Evolutionary conservation across 1,284 basidiomycete species (phyloP).

Genomic region (Sparassis latifolia): DNA sequence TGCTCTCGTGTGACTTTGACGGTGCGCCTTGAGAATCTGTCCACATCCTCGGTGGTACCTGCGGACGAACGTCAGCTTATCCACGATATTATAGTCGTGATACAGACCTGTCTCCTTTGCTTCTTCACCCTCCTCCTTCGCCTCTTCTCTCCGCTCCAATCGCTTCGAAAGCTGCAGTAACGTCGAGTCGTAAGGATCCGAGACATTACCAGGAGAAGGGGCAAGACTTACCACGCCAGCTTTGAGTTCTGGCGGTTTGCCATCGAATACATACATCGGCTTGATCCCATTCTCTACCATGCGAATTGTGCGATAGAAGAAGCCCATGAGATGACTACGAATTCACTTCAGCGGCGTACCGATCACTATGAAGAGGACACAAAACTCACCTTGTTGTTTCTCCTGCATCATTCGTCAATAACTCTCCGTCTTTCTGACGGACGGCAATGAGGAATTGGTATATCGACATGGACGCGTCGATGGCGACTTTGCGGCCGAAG

Average conservation of each 20-base stretch:
- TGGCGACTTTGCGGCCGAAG: conserved; percentile 96
- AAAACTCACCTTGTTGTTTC: conserved; percentile 78
- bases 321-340: conserved; percentile 91
- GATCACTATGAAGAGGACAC: too few relatives aligned
- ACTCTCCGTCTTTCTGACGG: conserved; percentile 91
- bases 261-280: conserved; percentile 97
- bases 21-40: conserved; percentile 84
- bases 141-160: conserved; percentile 86
- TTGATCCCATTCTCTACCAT: conserved; percentile 99
- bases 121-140: conserved; percentile 91
- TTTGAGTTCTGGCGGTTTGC: conserved; percentile 96
- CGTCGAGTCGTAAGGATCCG: background rate
- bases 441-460: conserved; percentile 99
- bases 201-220: background rate
- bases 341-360: background rate
- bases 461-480: conserved; percentile 95
- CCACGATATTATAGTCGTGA: background rate
- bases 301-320: conserved; percentile 95
- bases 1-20: conserved; percentile 95
- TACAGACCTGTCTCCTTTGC: conserved; percentile 83
- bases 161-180: conserved; percentile 80
- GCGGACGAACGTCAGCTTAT: background rate
- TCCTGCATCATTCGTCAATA: conserved; percentile 93
- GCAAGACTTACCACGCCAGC: conserved; percentile 78
- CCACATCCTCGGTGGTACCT: conserved; percentile 88